These are phyloP conservation scores for Leccinellum albellum DNA, from an alignment of 768 basidiomycete genomes.

Conservation along the genomic window DNA sequence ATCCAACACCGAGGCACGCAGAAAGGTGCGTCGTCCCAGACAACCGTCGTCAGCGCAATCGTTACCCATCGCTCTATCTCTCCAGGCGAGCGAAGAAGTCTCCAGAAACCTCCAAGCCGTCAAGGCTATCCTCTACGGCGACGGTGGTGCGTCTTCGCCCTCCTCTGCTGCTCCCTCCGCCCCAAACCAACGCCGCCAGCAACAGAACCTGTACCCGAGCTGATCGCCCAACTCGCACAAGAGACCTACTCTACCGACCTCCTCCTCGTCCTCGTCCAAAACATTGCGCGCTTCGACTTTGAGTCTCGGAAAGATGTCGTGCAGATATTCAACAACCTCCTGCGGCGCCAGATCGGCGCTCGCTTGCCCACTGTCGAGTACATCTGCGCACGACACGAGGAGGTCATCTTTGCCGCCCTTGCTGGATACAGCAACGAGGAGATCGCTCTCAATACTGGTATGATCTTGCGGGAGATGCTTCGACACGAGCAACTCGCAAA, in stretches of 20 bases:
- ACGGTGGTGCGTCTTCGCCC: conserved; percentile 60
- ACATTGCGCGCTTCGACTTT: conserved; percentile 88
- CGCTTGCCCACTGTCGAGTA: conserved; percentile 98
- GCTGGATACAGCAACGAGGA: conserved; percentile 95
- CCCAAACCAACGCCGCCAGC: conserved; percentile 2
- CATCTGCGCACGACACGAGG: conserved; percentile 68
- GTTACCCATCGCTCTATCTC: background rate
- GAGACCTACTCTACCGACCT: conserved; percentile 93
- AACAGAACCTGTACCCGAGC: conserved; percentile 79
- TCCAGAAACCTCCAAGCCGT: conserved; percentile 88
- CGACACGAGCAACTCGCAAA: conserved; percentile 88
- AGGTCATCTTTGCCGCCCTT: conserved; percentile 78
- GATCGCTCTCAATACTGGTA: conserved; percentile 93
- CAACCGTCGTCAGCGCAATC: background rate
- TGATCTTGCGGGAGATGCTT: conserved; percentile 97
- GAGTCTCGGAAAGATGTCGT: conserved; percentile 87
- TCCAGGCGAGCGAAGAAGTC: conserved; percentile 83
- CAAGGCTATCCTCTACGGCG: conserved; percentile 83
- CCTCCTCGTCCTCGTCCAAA: conserved; percentile 71
- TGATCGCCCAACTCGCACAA: conserved; percentile 91
- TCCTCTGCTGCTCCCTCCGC: background rate
- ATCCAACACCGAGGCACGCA: conserved; percentile 69
- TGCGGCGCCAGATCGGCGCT: conserved; percentile 87
- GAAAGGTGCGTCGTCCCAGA: conserved; percentile 59
- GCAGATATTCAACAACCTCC: conserved; percentile 85